These are phyloP conservation scores for Fonsecaea pedrosoi DNA, from an alignment of 2,329 filamentous ascomycete genomes.

Conservation along the genomic window DNA sequence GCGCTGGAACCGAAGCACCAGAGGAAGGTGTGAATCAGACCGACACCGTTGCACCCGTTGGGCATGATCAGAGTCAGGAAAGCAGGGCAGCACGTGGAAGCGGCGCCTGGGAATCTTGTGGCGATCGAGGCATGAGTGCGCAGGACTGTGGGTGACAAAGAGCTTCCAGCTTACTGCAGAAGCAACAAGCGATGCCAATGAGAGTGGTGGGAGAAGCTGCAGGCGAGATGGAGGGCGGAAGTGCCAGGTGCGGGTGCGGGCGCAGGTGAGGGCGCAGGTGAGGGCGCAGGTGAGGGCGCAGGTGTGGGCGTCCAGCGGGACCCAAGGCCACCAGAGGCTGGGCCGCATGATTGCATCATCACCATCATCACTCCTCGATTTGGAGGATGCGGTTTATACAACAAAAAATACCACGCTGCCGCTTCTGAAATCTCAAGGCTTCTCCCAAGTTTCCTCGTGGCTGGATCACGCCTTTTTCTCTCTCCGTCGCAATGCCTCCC, in stretches of 20 bases:
- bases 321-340: not conserved
- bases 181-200: not conserved
- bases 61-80: not conserved
- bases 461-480: not conserved
- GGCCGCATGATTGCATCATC: slow-evolving; percentile 22
- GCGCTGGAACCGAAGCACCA: not conserved
- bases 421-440: not conserved
- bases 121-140: not conserved
- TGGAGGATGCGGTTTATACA: not conserved
- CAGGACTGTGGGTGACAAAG: not conserved
- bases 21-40: not conserved
- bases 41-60: not conserved
- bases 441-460: not conserved
- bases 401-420: not conserved
- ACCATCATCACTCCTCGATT: not conserved
- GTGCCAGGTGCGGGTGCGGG: not conserved
- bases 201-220: not conserved
- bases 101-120: not conserved
- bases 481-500: slow-evolving; percentile 39
- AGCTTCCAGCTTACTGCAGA: not conserved
- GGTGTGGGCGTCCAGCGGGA: not conserved
- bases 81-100: not conserved
- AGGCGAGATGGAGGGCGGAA: not conserved
- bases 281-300: not conserved
- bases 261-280: not conserved